phyloP scores from a whole-genome alignment of 371 early-diverging fungal species.

The Blakeslea trispora region DNA sequence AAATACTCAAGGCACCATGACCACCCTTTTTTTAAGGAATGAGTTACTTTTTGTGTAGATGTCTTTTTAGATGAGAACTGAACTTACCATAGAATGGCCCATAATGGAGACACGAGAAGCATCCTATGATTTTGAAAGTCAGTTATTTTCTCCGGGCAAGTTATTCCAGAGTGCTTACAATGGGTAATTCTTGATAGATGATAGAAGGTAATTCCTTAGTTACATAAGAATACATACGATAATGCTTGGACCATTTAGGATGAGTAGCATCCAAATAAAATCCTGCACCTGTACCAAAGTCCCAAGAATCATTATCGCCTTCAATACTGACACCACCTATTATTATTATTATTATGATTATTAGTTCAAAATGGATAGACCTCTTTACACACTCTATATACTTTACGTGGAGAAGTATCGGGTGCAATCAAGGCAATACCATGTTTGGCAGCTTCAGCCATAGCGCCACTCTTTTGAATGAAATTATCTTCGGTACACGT shows the following conservation, averaged over 20 bases:
- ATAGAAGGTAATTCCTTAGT: conserved; percentile 70
- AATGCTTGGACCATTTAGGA: conserved; percentile 71
- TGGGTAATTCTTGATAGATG: conserved; percentile 55
- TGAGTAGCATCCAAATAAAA: conserved; percentile 84
- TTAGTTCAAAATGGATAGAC: too few species aligned
- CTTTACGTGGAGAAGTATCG: conserved; percentile 84
- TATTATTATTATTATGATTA: too few species aligned
- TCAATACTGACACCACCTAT: conserved; percentile 48
- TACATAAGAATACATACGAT: conserved; percentile 87
- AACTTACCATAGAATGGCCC: conserved; percentile 81
- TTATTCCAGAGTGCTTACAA: too few species aligned
- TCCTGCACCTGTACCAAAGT: conserved; percentile 69
- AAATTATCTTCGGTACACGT: conserved; percentile 88
- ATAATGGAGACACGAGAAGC: conserved; percentile 63
- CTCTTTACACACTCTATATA: not conserved
- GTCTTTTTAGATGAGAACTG: not conserved
- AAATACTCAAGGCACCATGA: conserved; percentile 85
- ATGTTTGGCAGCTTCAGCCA: conserved; percentile 63
- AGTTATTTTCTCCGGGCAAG: too few species aligned
- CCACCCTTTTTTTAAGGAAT: conserved; percentile 63
- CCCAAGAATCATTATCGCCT: conserved; percentile 56
- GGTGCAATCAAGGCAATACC: conserved; percentile 79
- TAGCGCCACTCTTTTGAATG: conserved; percentile 81
- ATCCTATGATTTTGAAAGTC: conserved; percentile 49
- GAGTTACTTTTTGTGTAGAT: not conserved